Percentiles rank a stretch among this genome's conserved stretches.
phyloP scores from a whole-genome alignment of 2,329 filamentous ascomycete genomes.

The Erysiphe neolycopersici region DNA sequence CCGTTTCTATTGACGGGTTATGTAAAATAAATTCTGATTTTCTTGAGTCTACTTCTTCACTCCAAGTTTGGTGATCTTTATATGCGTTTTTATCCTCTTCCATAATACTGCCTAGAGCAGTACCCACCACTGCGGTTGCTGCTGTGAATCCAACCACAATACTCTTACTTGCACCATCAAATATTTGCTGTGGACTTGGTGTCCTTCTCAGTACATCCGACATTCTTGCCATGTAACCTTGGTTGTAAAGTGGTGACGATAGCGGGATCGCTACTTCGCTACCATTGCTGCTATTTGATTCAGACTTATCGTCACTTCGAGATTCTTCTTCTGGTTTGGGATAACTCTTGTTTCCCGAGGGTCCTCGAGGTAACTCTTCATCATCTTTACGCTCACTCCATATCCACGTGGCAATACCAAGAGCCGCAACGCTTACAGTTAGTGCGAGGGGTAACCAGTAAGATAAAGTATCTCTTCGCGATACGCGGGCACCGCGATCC shows the following conservation, averaged over 20 bases:
- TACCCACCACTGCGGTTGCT: conserved; percentile 57
- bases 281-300: conserved; percentile 9
- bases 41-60: conserved; percentile 58
- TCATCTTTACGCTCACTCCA: conserved; percentile 70
- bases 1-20: not conserved
- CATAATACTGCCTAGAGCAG: conserved; percentile 55
- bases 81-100: conserved; percentile 62
- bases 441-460: conserved; percentile 78
- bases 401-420: conserved; percentile 69
- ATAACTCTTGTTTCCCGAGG: not conserved
- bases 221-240: conserved; percentile 47
- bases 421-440: conserved; percentile 67
- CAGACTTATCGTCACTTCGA: conserved; percentile 16
- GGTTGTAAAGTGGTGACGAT: conserved; percentile 19
- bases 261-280: conserved; percentile 18
- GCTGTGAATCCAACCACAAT: conserved; percentile 62
- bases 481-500: conserved; percentile 20
- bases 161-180: conserved; percentile 58
- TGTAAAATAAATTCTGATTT: conserved; percentile 18
- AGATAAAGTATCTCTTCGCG: conserved; percentile 34
- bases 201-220: conserved; percentile 58
- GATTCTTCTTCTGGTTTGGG: not conserved
- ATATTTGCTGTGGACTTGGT: conserved; percentile 66
- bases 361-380: conserved; percentile 22
- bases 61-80: conserved; percentile 75